Evolutionary conservation across 2,329 filamentous ascomycete species (phyloP), one percentile per base, ranked within the genome.

Genomic region (Xylariales sp.): DNA sequence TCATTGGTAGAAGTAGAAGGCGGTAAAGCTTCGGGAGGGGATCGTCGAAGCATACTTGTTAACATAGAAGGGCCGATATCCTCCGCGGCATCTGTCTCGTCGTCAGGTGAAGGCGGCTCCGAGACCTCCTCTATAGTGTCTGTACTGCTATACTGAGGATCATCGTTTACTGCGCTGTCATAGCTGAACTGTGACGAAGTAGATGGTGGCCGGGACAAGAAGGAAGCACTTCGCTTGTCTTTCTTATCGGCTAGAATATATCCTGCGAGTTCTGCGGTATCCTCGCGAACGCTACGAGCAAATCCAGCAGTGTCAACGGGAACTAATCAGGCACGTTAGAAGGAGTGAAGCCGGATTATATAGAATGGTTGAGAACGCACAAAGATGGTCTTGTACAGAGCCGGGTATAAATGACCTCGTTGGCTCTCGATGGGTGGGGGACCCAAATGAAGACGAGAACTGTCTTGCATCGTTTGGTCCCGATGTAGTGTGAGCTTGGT

Each of bases 241-340:
- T 84, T 81, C 73, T 86, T 85, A 73, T 92, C 89, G 46, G 90
- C 90, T 34, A 97, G 86, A 57, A 93, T 90, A 77, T 94, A 93
- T 18, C 89, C 93, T 50, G 94, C 94, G 64, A 97, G 85, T 80
- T 97, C 93, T 59, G 93, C 93, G 2, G 94, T 97, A 77, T 96
- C 91, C 80, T 96, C 91, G 71, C 94, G 91, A 48, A 97, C 91
- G 71, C 90, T 92, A 67, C 90, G 89, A 41, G 93, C 91, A 79
- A 93, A 92, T 73, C 93, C 88, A 18, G 89, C 86, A 73, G 88
- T 91, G 76, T 95, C 92, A 80, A 87, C 77, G 18, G 85, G 84
- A 46, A 81, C 85, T 87, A 71, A 49, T 58, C 4, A 23, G 8
- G 48, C 48, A 58, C 32, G 59, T 68, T 71, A 69, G 75, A 73